phyloP scores from a whole-genome alignment of 495 filamentous ascomycete genomes.

The Aspergillus hancockii region DNA sequence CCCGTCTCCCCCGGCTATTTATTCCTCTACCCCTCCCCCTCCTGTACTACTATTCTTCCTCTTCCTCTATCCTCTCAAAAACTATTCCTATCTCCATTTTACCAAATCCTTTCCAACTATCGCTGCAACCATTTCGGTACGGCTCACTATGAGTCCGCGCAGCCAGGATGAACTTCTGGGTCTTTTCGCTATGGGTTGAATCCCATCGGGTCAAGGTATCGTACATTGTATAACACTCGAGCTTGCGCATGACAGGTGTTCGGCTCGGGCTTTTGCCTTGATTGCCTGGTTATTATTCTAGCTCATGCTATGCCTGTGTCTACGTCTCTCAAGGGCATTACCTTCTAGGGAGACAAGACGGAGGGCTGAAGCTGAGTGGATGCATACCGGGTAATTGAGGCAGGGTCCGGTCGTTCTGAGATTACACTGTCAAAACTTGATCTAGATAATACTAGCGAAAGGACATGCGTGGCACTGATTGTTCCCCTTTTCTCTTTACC shows the following conservation, averaged over 20 bases:
- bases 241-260: slow-evolving; percentile 63
- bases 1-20: neutral
- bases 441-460: slow-evolving; percentile 85
- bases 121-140: slow-evolving; percentile 28
- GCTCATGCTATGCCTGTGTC: neutral
- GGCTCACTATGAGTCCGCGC: slow-evolving; percentile 39
- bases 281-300: neutral
- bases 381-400: neutral
- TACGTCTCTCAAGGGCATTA: neutral
- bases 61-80: slow-evolving; percentile 7
- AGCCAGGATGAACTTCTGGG: slow-evolving; percentile 26
- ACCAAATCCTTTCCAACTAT: slow-evolving; percentile 7
- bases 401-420: slow-evolving; percentile 53
- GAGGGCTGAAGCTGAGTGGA: neutral
- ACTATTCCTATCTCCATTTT: slow-evolving; percentile 3
- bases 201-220: slow-evolving; percentile 56
- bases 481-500: slow-evolving; percentile 37
- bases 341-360: neutral
- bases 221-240: slow-evolving; percentile 53
- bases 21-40: neutral
- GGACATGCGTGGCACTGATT: slow-evolving; percentile 69
- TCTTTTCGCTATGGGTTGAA: slow-evolving; percentile 35
- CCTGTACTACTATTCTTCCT: slow-evolving; percentile 16
- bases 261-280: slow-evolving; percentile 25
- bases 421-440: slow-evolving; percentile 76